Conservation (phyloP, 2,329 filamentous ascomycete species). For the Cercospora sp. region DNA sequence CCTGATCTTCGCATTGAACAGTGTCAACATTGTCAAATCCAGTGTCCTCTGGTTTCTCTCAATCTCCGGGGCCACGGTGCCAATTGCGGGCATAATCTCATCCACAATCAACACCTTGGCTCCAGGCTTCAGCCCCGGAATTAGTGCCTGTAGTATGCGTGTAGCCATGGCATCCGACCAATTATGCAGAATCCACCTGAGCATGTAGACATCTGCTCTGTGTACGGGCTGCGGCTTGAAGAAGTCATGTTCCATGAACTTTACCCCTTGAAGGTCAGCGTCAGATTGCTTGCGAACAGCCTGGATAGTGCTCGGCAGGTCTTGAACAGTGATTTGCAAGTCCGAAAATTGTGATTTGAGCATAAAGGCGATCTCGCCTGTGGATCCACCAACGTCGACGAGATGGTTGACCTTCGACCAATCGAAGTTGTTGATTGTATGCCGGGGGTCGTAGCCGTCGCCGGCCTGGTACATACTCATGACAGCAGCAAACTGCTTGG, state of each 20-base stretch:
- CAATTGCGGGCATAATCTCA: not conserved
- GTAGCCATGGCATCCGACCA: not conserved
- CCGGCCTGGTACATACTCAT: not conserved
- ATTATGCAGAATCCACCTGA: not conserved
- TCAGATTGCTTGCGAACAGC: not conserved
- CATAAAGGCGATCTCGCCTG: not conserved
- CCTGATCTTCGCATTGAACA: not conserved
- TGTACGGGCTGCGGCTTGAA: not conserved
- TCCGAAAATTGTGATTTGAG: not conserved
- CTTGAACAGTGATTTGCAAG: not conserved
- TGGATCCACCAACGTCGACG: not conserved
- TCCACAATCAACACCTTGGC: not conserved
- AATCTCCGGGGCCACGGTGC: not conserved
- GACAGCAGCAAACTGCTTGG: not conserved
- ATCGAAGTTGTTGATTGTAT: not conserved
- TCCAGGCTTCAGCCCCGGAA: not conserved
- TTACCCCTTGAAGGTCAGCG: not conserved
- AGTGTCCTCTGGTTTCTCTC: not conserved
- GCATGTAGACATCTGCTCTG: not conserved
- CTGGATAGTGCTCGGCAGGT: not conserved
- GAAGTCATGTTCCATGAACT: not conserved
- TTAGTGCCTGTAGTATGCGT: not conserved
- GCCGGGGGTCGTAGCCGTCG: not conserved
- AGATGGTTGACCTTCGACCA: not conserved
- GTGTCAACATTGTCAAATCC: not conserved